phyloP scores from a whole-genome alignment of 2,329 filamentous ascomycete genomes.

The Monosporascus sp. region DNA sequence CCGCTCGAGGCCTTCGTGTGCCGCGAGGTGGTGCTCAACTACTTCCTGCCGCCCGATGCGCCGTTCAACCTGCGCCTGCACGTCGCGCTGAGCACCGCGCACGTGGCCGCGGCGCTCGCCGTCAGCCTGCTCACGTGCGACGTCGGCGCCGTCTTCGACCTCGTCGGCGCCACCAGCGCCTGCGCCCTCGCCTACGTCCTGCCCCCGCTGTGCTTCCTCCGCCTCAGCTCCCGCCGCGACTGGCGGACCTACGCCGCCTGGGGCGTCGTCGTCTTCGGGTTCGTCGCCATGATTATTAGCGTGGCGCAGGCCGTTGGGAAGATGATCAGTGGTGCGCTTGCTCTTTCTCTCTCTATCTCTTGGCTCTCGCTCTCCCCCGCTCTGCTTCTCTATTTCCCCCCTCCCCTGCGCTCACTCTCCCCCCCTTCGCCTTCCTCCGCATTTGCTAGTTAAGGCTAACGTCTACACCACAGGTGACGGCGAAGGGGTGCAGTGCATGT shows the following conservation, averaged over 20 bases:
- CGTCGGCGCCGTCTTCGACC: slow-evolving; percentile 87
- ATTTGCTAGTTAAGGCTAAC: background rate
- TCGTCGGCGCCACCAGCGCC: slow-evolving; percentile 92
- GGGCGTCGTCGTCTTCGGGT: slow-evolving; percentile 72
- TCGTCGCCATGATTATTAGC: slow-evolving; percentile 74
- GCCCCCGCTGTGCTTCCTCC: slow-evolving; percentile 91
- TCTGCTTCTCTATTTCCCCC: slow-evolving; percentile 8
- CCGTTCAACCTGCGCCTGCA: slow-evolving; percentile 81
- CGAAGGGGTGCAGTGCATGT: slow-evolving; percentile 24
- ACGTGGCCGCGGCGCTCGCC: slow-evolving; percentile 74
- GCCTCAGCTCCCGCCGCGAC: slow-evolving; percentile 70
- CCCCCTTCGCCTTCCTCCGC: slow-evolving; percentile 5
- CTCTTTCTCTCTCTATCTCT: background rate
- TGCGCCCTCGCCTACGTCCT: slow-evolving; percentile 93
- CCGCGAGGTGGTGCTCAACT: slow-evolving; percentile 91
- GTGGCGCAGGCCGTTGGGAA: slow-evolving; percentile 68
- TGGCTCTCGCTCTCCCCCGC: background rate
- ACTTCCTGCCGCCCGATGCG: slow-evolving; percentile 57
- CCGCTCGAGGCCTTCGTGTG: slow-evolving; percentile 97
- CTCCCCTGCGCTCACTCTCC: slow-evolving; percentile 14
- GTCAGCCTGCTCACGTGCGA: slow-evolving; percentile 86
- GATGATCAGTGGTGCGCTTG: slow-evolving; percentile 45
- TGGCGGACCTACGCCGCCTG: slow-evolving; percentile 70
- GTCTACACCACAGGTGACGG: slow-evolving; percentile 16
- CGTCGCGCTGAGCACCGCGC: slow-evolving; percentile 74